phyloP scores from a whole-genome alignment of 148 eudicot genomes.

The Pharnaceum exiguum region DNA sequence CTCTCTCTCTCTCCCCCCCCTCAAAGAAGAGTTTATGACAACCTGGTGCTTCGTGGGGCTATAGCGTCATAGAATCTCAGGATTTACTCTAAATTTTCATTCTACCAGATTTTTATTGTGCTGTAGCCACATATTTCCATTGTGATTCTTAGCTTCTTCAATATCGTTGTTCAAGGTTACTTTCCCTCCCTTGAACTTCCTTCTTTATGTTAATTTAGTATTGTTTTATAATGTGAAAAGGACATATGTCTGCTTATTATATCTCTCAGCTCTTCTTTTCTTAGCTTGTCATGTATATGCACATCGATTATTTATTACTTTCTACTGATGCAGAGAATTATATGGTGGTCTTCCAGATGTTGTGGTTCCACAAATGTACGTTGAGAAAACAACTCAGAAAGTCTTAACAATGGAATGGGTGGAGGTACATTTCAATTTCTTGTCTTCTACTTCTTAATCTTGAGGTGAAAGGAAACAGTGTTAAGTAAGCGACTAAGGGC shows the following conservation, averaged over 20 bases:
- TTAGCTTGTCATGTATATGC: not conserved
- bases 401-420: conserved; percentile 91
- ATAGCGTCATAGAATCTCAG: no score
- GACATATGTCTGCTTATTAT: not conserved
- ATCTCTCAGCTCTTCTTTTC: not conserved
- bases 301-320: not conserved
- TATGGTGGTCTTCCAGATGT: conserved; percentile 86
- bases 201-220: no score
- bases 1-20: no score
- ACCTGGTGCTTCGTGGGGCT: no score
- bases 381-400: conserved; percentile 67
- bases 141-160: not conserved
- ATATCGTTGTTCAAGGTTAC: not conserved
- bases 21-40: no score
- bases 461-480: no score
- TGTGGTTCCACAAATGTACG: conserved; percentile 75
- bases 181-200: not conserved
- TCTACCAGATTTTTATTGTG: not conserved
- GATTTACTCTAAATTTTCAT: not conserved
- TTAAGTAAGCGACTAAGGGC: no score
- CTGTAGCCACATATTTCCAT: no score
- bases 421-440: conserved; percentile 48
- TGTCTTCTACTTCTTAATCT: conserved; percentile 5
- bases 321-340: conserved; percentile 51
- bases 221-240: no score